Evolutionary conservation across 345 rosid species (phyloP), one percentile per base, ranked within the genome.

Genomic region (Lepidium didymum): DNA sequence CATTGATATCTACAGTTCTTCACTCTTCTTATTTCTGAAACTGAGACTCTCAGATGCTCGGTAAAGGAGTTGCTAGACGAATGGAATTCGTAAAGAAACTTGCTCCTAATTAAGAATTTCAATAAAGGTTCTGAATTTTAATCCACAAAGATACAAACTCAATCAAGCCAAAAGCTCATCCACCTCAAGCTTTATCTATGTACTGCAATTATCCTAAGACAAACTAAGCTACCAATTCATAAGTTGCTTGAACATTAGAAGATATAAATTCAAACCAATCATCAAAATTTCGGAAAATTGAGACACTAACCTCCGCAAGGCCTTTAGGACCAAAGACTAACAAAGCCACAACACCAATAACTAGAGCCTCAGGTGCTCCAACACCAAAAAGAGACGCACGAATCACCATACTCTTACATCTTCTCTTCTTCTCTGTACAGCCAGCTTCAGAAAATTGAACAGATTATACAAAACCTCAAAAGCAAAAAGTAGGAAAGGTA

Each of bases 301-400:
- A 16, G 27, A 41, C 4, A 81, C 84, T 47, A 51, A 94, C 99
- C 96, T 94, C 99, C 56, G 99, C 99, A 40, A 91, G 88, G 52
- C 96, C 99, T 84, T 94, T 94, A 72, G 99, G 99, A 64, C 99
- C 99, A 75, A 94, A 94, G 70, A 91, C 99, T 78, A 94, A 78
- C 77, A 94, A 82, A 75, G 97, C 99, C 68, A 94, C 99, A 56
- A 87, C 97, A 19, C 99, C 99, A 81, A 94, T 91, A 61, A 94
- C 97, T 81, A 94, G 51, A 81, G 93, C 99, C 79, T 91, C 97
- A 51, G 99, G 97, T 80, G 97, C 99, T 73, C 99, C 99, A 74
- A 94, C 97, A 7, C 97, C 97, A 69, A 94, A 93, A 31, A 94
- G 75, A 58, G 99, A 94, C 65, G 97, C 97, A 62, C 68, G 75